Evolutionary conservation across 768 basidiomycete genomes (phyloP).

Genomic region (Sistotremastrum suecicum): DNA sequence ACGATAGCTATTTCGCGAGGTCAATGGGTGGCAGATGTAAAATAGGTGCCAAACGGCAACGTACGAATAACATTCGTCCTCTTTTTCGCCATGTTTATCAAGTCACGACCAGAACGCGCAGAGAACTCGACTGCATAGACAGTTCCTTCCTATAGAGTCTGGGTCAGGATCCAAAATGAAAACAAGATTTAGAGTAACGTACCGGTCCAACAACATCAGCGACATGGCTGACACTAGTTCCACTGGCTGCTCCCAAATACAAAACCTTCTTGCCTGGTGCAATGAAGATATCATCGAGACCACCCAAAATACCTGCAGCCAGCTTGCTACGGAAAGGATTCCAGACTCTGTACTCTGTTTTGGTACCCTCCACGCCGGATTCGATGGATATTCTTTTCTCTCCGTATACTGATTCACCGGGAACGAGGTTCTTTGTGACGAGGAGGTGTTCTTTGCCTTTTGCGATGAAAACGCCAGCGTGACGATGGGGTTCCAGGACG

Average conservation of each 20-base stretch:
- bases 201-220: slow-evolving; percentile 97
- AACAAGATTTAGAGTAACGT: slow-evolving; percentile 7
- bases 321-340: slow-evolving; percentile 97
- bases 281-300: slow-evolving; percentile 88
- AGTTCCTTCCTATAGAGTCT: slow-evolving; percentile 57
- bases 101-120: slow-evolving; percentile 86
- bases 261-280: slow-evolving; percentile 90
- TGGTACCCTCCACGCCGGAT: slow-evolving; percentile 58
- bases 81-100: slow-evolving; percentile 99
- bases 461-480: slow-evolving; percentile 91
- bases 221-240: slow-evolving; percentile 96
- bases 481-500: slow-evolving; percentile 89
- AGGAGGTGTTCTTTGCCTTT: slow-evolving; percentile 94
- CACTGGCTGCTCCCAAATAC: slow-evolving; percentile 95
- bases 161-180: not conserved
- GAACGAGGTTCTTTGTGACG: slow-evolving; percentile 95
- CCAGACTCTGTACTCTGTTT: slow-evolving; percentile 97
- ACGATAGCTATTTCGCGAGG: slow-evolving; percentile 54
- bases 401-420: slow-evolving; percentile 95
- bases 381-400: slow-evolving; percentile 94
- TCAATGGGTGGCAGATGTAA: not conserved
- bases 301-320: slow-evolving; percentile 92
- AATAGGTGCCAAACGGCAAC: slow-evolving; percentile 15
- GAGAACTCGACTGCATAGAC: slow-evolving; percentile 99
- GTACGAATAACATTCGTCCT: slow-evolving; percentile 96